phyloP scores from a whole-genome alignment of 139 green algal genomes.

The Desmodesmus armatus region DNA sequence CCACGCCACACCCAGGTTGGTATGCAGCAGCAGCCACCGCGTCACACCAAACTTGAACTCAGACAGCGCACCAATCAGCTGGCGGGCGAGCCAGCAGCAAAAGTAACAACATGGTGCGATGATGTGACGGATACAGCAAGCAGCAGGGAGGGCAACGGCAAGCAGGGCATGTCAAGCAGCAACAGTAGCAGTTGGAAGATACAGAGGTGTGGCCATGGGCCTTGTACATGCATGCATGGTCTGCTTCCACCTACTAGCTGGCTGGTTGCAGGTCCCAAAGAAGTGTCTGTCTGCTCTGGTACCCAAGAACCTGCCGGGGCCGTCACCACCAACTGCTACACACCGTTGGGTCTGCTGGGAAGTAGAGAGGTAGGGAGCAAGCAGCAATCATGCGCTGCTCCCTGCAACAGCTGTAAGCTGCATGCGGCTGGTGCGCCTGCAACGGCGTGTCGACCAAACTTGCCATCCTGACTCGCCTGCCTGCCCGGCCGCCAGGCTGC shows the following conservation, averaged over 20 bases:
- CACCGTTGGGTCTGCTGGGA: no score
- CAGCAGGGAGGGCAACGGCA: not conserved
- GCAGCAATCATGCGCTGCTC: no score
- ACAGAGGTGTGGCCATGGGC: no score
- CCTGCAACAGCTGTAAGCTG: not conserved
- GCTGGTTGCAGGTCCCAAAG: no score
- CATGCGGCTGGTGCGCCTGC: not conserved
- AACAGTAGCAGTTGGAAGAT: no score
- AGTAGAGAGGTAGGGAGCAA: no score
- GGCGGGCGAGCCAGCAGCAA: not conserved
- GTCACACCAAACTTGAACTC: constrained; percentile 80
- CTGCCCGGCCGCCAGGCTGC: not conserved
- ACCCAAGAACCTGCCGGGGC: no score
- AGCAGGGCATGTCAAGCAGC: no score
- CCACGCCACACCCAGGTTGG: constrained; percentile 77
- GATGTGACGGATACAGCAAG: not conserved
- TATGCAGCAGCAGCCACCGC: constrained; percentile 62
- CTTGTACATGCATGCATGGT: no score
- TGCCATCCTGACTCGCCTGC: not conserved
- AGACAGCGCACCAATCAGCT: constrained; percentile 73
- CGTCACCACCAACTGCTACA: no score
- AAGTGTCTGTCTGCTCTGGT: no score
- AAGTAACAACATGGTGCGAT: not conserved
- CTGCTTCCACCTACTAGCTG: no score
- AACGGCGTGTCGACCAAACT: not conserved